Evolutionary conservation across 768 basidiomycete species (phyloP), one percentile per base, ranked within the genome.

Genomic region (Suillus subalutaceus): DNA sequence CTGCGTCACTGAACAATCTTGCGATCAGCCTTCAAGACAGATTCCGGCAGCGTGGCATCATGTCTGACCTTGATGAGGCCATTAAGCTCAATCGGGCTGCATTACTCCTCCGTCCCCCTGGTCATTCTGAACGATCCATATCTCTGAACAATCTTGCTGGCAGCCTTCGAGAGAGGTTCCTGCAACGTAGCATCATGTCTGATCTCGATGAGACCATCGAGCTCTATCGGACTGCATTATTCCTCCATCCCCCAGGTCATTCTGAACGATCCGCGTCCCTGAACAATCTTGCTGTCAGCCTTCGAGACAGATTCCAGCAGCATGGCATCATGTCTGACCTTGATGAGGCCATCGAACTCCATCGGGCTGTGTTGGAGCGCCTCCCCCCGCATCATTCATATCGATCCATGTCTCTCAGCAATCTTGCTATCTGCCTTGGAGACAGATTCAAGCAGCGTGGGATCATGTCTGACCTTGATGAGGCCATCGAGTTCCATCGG

Each of bases 291-390:
- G 57, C 58, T 1, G 1, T 1, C 4, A 4, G n/a, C 32, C 63
- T 63, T 12, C 0, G 0, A 8, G 1, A 6, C 6, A 52, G 58
- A n/a, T 63, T 62, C 13, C 0, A 20, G 38, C 58, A 60, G 26
- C 30, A 18, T 12, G 59, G 44, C 1, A 53, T 38, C 38, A 16
- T 41, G 2, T 59, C 44, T 37, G 72, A 73, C 60, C 38, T 73
- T 37, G 55, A 72, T n/a, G 64, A 71, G 32, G 69, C 66, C 9
- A 67, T 72, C 52, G 26, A 26, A n/a, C n/a, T 55, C 20, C 4
- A 63, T 40, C 15, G 6, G 18, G 37, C 20, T 30, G 63, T 37
- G 40, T 35, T 58, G 18, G 26, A 26, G 26, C 15, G 2, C 9
- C 35, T 58, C 12, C n/a, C 35, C 9, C 52, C 71, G 4, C 57